phyloP scores from a whole-genome alignment of 441 rosid genomes.

The Rhodomyrtus psidioides region DNA sequence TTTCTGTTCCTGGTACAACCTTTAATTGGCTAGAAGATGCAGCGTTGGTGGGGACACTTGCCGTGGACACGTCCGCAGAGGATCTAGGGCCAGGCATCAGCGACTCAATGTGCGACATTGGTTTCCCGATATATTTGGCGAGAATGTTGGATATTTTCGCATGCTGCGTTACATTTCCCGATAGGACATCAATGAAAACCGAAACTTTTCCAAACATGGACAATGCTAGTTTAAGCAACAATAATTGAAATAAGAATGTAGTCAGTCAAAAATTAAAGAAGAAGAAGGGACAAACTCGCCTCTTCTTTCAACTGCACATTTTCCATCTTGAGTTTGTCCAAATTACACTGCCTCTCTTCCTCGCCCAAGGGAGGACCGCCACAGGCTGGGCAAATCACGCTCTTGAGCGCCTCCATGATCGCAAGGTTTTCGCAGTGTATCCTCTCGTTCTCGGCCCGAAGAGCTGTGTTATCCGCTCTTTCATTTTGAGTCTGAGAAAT shows the following conservation, averaged over 20 bases:
- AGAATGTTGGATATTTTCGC: constrained; percentile 20
- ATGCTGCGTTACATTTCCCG: constrained; percentile 21
- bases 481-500: constrained; percentile 39
- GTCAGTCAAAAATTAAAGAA: not conserved
- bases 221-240: not conserved
- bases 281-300: constrained; percentile 20
- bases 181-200: not conserved
- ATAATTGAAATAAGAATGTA: not conserved
- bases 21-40: not conserved
- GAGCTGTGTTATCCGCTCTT: constrained; percentile 31
- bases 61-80: not conserved
- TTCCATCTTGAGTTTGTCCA: constrained; percentile 31
- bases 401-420: constrained; percentile 42
- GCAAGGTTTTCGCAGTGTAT: constrained; percentile 41
- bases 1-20: constrained; percentile 25
- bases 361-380: constrained; percentile 59
- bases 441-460: constrained; percentile 55
- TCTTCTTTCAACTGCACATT: constrained; percentile 35
- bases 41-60: not conserved
- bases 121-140: constrained; percentile 30
- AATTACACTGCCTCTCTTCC: constrained; percentile 30
- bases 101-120: constrained; percentile 13
- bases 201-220: not conserved
- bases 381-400: constrained; percentile 49
- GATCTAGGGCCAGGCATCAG: constrained; percentile 2